These are phyloP conservation scores for Aphanomyces cochlioides DNA, from an alignment of 352 stramenopile genomes.

Conservation along the genomic window DNA sequence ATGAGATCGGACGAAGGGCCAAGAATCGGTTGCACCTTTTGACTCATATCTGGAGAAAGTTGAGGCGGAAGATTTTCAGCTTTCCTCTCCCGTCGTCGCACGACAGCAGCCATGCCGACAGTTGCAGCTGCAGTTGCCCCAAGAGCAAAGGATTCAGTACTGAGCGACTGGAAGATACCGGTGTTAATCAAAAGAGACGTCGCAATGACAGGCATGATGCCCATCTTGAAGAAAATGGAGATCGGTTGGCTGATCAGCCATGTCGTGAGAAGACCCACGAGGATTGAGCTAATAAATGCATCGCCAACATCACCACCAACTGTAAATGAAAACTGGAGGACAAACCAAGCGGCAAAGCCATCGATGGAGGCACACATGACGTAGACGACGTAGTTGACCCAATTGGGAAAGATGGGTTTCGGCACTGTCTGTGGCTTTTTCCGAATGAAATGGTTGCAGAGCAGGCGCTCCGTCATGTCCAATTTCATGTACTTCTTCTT, in stretches of 20 bases:
- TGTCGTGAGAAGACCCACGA: constrained; percentile 52
- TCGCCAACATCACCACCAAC: constrained; percentile 52
- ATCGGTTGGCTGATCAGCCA: constrained; percentile 60
- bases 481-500: constrained; percentile 57
- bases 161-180: constrained; percentile 54
- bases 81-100: constrained; percentile 35
- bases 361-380: constrained; percentile 52
- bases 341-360: constrained; percentile 59
- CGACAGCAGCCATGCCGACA: constrained; percentile 45
- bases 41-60: no score
- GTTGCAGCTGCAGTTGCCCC: constrained; percentile 38
- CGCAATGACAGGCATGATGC: constrained; percentile 60
- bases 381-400: constrained; percentile 72
- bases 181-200: constrained; percentile 48
- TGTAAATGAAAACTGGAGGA: constrained; percentile 66
- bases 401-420: constrained; percentile 64
- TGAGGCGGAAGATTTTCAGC: not conserved
- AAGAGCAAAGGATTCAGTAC: constrained; percentile 45
- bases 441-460: constrained; percentile 68
- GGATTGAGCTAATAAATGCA: constrained; percentile 58
- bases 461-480: constrained; percentile 52
- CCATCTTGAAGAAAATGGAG: constrained; percentile 71
- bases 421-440: constrained; percentile 46
- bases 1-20: not conserved
- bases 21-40: no score